phyloP scores from a whole-genome alignment of 2,329 filamentous ascomycete species.

The Aspergillus sp. region DNA sequence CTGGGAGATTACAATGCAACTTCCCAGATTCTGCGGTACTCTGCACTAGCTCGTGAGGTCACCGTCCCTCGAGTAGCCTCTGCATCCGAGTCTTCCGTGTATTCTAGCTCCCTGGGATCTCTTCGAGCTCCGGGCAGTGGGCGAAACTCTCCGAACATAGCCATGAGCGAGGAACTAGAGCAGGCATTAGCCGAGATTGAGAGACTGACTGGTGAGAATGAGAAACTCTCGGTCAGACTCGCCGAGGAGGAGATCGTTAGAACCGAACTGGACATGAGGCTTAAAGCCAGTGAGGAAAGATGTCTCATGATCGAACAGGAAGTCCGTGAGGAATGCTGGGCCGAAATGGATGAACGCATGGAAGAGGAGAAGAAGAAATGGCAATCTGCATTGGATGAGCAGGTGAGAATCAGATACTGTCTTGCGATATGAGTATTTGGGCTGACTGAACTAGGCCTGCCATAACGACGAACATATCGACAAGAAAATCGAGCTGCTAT shows the following conservation, averaged over 20 bases:
- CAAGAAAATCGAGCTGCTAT: conserved; percentile 75
- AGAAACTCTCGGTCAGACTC: conserved; percentile 67
- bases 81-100: conserved; percentile 66
- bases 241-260: conserved; percentile 69
- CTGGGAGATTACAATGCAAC: conserved; percentile 94
- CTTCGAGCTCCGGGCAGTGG: conserved; percentile 35
- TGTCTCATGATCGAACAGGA: conserved; percentile 76
- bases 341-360: conserved; percentile 78
- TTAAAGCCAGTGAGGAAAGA: conserved; percentile 61
- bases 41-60: conserved; percentile 85
- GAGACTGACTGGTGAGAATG: conserved; percentile 73
- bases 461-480: conserved; percentile 82
- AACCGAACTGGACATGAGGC: conserved; percentile 68
- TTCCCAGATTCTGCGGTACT: conserved; percentile 92
- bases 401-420: conserved; percentile 46
- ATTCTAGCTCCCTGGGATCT: conserved; percentile 31
- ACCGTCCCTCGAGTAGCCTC: conserved; percentile 87
- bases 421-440: neutral
- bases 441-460: conserved; percentile 49
- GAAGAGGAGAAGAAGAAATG: conserved; percentile 75
- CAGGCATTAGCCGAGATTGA: conserved; percentile 77
- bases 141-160: conserved; percentile 42
- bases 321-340: conserved; percentile 83
- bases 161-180: conserved; percentile 67
- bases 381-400: conserved; percentile 73